Percentiles rank a stretch among this genome's conserved stretches.
Evolutionary conservation across 2,329 filamentous ascomycete genomes (phyloP).

Genomic region (Aspergillus sp.): DNA sequence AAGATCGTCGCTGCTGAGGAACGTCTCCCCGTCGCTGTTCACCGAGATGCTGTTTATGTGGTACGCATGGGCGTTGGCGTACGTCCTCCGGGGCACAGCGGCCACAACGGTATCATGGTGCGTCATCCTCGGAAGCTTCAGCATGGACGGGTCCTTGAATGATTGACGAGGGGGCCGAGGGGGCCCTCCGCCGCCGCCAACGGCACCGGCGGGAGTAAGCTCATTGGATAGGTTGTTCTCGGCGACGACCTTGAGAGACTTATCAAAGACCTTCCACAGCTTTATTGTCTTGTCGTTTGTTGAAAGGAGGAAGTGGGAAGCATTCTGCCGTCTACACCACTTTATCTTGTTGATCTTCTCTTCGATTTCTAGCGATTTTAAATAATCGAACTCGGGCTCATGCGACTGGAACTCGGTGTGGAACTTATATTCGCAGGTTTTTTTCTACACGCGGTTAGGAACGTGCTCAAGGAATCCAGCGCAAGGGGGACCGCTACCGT

Average conservation of each 20-base stretch:
- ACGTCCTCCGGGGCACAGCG: constrained; percentile 88
- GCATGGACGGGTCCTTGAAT: constrained; percentile 70
- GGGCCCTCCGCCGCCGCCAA: constrained; percentile 69
- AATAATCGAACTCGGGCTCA: constrained; percentile 97
- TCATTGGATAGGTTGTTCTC: constrained; percentile 98
- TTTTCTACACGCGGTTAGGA: constrained; percentile 60
- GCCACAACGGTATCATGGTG: constrained; percentile 98
- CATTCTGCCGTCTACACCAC: constrained; percentile 97
- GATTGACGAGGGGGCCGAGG: constrained; percentile 61
- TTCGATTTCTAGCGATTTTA: constrained; percentile 98
- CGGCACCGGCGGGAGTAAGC: constrained; percentile 63
- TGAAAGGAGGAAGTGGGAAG: constrained; percentile 93
- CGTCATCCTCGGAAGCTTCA: constrained; percentile 91
- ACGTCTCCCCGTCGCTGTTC: constrained; percentile 98
- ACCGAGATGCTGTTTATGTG: constrained; percentile 99
- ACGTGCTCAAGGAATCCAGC: constrained; percentile 2
- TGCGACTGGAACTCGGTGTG: constrained; percentile 99
- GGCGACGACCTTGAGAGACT: constrained; percentile 95
- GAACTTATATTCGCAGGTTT: constrained; percentile 99
- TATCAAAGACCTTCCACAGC: constrained; percentile 99
- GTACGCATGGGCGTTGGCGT: constrained; percentile 96
- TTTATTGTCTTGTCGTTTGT: constrained; percentile 99
- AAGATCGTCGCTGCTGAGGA: constrained; percentile 96
- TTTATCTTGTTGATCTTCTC: constrained; percentile 99
- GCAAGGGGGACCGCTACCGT: constrained; percentile 50